Conservation (phyloP, 805 yeast species). For the Ogataea pini region DNA sequence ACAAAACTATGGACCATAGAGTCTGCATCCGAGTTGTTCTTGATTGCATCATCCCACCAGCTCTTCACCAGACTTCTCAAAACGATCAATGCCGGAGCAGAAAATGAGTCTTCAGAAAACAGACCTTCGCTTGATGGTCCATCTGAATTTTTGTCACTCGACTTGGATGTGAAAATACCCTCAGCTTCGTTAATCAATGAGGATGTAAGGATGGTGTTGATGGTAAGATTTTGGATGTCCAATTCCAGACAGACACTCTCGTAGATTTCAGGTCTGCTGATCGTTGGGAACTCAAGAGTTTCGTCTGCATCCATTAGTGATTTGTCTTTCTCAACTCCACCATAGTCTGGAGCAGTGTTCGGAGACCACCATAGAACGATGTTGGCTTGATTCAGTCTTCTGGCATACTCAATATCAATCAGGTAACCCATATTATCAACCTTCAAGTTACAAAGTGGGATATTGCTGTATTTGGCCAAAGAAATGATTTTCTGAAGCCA, state of each 20-base stretch:
- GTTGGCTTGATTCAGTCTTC: conserved; percentile 63
- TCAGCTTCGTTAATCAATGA: conserved; percentile 84
- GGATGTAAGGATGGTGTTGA: conserved; percentile 85
- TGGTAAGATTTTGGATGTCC: conserved; percentile 72
- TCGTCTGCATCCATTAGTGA: conserved; percentile 48
- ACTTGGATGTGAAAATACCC: conserved; percentile 73
- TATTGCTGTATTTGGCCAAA: conserved; percentile 68
- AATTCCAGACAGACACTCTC: conserved; percentile 77
- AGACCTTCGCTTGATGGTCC: conserved; percentile 32
- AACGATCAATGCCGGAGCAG: conserved; percentile 68
- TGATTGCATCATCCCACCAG: conserved; percentile 93
- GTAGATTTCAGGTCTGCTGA: conserved; percentile 79
- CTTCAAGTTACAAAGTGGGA: conserved; percentile 85
- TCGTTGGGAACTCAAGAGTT: conserved; percentile 61
- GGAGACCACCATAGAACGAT: conserved; percentile 95
- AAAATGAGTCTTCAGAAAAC: conserved; percentile 82
- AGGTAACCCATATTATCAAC: conserved; percentile 75
- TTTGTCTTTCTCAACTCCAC: conserved; percentile 72
- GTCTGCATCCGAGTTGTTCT: conserved; percentile 71
- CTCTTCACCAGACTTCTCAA: conserved; percentile 73
- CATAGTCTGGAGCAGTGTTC: conserved; percentile 76
- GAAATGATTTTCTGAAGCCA: conserved; percentile 69
- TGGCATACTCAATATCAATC: conserved; percentile 85
- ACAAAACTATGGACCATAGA: conserved; percentile 78
- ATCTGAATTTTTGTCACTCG: conserved; percentile 21